Conservation (phyloP, 2,329 filamentous ascomycete species). For the Xylariaceae sp. region DNA sequence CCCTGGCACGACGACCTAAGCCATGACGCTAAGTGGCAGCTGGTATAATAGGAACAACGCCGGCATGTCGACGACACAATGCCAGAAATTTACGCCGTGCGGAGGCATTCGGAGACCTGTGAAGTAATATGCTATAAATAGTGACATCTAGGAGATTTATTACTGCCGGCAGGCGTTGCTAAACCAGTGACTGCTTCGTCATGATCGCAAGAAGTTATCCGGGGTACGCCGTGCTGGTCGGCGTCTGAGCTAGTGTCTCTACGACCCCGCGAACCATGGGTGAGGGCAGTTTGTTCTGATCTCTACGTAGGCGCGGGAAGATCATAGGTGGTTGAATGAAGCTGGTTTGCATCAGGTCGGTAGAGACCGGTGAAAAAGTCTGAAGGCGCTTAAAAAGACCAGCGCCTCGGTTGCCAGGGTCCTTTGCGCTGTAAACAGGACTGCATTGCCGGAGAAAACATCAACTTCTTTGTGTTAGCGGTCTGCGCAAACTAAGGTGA, state of each 20-base stretch:
- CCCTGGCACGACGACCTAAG: not conserved
- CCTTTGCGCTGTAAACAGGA: constrained; percentile 12
- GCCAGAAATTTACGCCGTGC: too few relatives aligned
- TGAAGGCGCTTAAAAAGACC: constrained; percentile 24
- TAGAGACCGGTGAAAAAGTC: constrained; percentile 16
- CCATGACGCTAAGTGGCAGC: not conserved
- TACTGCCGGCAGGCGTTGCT: not conserved
- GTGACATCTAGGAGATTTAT: not conserved
- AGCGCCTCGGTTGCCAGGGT: constrained; percentile 22
- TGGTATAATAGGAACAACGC: not conserved
- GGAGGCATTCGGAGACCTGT: not conserved
- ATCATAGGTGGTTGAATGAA: constrained; percentile 11
- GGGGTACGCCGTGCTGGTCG: constrained; percentile 3
- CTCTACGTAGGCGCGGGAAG: constrained; percentile 26
- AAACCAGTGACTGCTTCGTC: not conserved
- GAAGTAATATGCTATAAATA: too few relatives aligned
- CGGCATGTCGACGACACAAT: too few relatives aligned
- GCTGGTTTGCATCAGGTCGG: constrained; percentile 11
- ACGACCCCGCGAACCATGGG: constrained; percentile 4
- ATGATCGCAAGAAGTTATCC: constrained; percentile 8
- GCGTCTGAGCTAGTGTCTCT: not conserved
- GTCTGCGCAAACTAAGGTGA: not conserved
- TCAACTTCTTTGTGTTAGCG: constrained; percentile 14
- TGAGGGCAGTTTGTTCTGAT: constrained; percentile 9
- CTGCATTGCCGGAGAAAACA: not conserved